phyloP scores from a whole-genome alignment of 352 stramenopile species.

The Globisporangium cederbergense region DNA sequence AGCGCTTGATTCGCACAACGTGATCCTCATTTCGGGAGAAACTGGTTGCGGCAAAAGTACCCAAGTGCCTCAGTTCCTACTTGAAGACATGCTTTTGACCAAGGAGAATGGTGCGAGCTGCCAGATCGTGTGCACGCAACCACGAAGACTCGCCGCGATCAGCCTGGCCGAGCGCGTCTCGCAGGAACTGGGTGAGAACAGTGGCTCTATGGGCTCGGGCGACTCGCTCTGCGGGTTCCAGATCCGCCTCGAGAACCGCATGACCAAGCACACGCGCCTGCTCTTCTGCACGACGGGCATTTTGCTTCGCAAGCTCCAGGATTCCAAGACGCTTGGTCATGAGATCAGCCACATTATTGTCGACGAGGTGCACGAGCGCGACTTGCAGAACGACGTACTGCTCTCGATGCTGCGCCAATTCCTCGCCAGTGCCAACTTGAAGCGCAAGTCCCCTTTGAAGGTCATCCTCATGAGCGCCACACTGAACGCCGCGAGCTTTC shows the following conservation, averaged over 20 bases:
- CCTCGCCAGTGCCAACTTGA: constrained; percentile 48
- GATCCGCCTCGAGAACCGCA: constrained; percentile 91
- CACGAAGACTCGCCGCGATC: constrained; percentile 94
- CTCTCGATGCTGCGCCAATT: constrained; percentile 89
- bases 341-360: constrained; percentile 97
- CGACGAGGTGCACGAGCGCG: constrained; percentile 97
- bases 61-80: constrained; percentile 96
- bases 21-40: constrained; percentile 94
- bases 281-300: constrained; percentile 96
- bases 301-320: constrained; percentile 90
- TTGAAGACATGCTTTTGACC: constrained; percentile 85
- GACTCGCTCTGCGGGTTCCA: constrained; percentile 88
- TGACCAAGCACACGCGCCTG: constrained; percentile 81
- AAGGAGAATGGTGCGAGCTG: constrained; percentile 65
- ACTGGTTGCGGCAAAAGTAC: constrained; percentile 95
- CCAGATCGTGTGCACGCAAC: constrained; percentile 96
- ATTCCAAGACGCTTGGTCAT: constrained; percentile 63
- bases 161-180: constrained; percentile 93
- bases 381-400: constrained; percentile 91
- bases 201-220: constrained; percentile 32
- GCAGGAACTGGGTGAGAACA: constrained; percentile 87
- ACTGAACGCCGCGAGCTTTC: constrained; percentile 94
- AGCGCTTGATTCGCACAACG: constrained; percentile 71
- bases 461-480: constrained; percentile 97
- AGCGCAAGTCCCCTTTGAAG: constrained; percentile 74